Percentiles rank a stretch among this genome's conserved stretches.
Conservation (phyloP, 2,329 filamentous ascomycete species). For the Trichoderma sp. region DNA sequence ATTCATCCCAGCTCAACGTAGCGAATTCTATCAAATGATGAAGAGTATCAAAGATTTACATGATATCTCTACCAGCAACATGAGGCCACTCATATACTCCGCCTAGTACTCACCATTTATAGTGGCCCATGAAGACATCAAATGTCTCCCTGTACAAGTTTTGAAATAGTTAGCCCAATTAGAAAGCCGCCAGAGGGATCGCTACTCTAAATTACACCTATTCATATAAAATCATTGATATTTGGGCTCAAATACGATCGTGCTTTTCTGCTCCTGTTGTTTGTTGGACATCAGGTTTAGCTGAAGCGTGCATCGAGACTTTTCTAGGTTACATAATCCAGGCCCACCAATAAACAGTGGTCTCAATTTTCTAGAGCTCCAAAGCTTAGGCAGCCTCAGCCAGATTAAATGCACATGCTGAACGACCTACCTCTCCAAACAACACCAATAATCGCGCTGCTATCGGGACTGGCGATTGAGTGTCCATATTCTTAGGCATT, state of each 20-base stretch:
- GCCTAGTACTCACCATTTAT: background rate
- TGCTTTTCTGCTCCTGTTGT: background rate
- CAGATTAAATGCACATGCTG: background rate
- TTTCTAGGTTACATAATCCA: background rate
- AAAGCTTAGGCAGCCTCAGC: background rate
- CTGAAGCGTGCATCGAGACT: background rate
- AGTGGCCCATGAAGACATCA: background rate
- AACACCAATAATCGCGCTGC: background rate
- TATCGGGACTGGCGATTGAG: background rate
- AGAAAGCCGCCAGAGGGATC: too few species aligned
- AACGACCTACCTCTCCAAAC: background rate
- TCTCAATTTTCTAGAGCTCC: constrained; percentile 10
- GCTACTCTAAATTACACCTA: background rate
- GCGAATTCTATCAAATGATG: background rate
- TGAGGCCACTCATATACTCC: background rate
- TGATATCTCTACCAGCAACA: background rate
- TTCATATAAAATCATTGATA: background rate
- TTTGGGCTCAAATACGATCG: background rate
- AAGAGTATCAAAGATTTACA: background rate
- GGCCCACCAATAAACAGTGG: background rate
- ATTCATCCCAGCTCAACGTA: background rate
- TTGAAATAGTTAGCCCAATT: too few species aligned
- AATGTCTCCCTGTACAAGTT: background rate
- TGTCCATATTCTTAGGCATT: background rate
- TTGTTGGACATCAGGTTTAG: background rate